These are phyloP conservation scores for Huntiella decipiens DNA, from an alignment of 2,329 filamentous ascomycete genomes.

Conservation along the genomic window DNA sequence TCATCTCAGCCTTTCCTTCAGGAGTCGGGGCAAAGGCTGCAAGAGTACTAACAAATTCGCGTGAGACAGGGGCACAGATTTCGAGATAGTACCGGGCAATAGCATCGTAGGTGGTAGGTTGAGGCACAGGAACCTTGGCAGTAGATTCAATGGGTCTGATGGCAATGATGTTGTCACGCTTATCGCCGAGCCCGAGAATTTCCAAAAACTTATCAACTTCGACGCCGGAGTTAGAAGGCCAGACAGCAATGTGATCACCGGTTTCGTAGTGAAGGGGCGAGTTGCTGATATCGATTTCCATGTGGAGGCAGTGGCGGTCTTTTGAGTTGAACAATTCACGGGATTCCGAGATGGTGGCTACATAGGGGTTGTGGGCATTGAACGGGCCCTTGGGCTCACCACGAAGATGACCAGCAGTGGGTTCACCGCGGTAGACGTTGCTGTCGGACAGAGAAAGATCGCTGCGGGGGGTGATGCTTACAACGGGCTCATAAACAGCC, in stretches of 20 bases:
- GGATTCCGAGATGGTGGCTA: conserved; percentile 85
- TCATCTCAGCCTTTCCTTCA: conserved; percentile 67
- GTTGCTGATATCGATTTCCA: conserved; percentile 80
- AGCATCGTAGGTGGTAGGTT: conserved; percentile 89
- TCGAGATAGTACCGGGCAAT: conserved; percentile 92
- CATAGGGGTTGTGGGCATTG: conserved; percentile 93
- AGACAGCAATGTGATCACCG: conserved; percentile 90
- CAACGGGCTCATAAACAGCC: conserved; percentile 85
- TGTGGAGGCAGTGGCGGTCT: conserved; percentile 85
- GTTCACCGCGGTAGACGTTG: conserved; percentile 85
- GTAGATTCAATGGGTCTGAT: conserved; percentile 88
- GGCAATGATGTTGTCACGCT: conserved; percentile 64
- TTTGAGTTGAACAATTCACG: conserved; percentile 74
- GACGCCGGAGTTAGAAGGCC: conserved; percentile 85
- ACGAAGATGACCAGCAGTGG: conserved; percentile 88
- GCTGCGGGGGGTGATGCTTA: conserved; percentile 60
- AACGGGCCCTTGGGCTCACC: conserved; percentile 69
- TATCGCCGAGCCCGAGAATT: conserved; percentile 54
- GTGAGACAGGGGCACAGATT: conserved; percentile 84
- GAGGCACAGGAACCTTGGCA: conserved; percentile 92
- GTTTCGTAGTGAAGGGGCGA: conserved; percentile 89
- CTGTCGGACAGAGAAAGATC: conserved; percentile 54
- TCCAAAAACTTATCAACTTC: conserved; percentile 83
- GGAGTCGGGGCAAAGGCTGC: conserved; percentile 82
- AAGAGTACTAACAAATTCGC: conserved; percentile 77